These are phyloP conservation scores for Acacia crassicarpa DNA, from an alignment of 306 rosid species.

Conservation along the genomic window DNA sequence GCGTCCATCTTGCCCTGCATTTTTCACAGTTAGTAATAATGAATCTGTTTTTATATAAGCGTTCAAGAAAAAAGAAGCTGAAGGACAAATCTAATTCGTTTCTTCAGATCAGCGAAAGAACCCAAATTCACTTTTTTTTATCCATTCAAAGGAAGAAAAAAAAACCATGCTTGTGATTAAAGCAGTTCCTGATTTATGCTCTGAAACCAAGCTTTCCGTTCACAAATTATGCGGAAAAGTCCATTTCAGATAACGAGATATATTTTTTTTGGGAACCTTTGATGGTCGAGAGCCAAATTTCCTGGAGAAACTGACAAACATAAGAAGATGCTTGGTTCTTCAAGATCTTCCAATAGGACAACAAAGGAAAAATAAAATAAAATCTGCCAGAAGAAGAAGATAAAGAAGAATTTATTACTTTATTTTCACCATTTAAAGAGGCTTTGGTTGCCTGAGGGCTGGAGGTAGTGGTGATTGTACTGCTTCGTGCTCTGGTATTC, in stretches of 20 bases:
- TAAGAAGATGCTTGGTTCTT: background rate
- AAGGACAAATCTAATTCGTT: conserved; percentile 49
- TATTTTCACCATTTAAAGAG: conserved; percentile 57
- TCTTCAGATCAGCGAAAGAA: conserved; percentile 49
- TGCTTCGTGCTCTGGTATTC: conserved; percentile 69
- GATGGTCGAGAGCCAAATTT: conserved; percentile 4
- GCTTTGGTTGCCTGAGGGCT: conserved; percentile 63
- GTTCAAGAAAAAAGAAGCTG: conserved; percentile 12
- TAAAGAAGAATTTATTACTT: conserved; percentile 46
- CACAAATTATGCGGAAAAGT: conserved; percentile 26
- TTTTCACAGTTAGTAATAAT: conserved; percentile 42
- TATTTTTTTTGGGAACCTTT: background rate
- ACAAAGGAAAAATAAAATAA: background rate
- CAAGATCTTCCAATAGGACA: background rate
- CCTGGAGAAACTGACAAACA: conserved; percentile 33
- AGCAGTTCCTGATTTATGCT: conserved; percentile 21
- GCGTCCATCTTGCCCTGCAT: conserved; percentile 70
- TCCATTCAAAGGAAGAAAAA: conserved; percentile 2
- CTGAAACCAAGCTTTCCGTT: background rate
- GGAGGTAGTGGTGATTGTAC: conserved; percentile 24
- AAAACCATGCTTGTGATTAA: conserved; percentile 23
- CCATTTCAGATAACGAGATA: conserved; percentile 24
- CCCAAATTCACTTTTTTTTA: conserved; percentile 19
- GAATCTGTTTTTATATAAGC: conserved; percentile 1
- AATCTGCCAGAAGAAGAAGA: conserved; percentile 9